These are phyloP conservation scores for Metschnikowia santaceciliae DNA, from an alignment of 805 yeast genomes.

Conservation along the genomic window DNA sequence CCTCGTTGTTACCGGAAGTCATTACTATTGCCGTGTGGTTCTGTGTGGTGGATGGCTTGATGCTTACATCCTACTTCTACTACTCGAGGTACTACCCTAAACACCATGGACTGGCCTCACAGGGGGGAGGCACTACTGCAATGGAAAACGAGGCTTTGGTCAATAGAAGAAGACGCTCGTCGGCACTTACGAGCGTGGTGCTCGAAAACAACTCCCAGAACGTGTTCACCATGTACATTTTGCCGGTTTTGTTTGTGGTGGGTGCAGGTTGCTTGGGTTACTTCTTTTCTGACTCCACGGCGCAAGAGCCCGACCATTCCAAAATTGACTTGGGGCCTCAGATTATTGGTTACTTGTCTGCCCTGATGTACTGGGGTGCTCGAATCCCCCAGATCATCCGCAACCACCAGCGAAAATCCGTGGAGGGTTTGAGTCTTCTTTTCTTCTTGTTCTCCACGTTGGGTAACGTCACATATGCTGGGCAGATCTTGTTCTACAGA, in stretches of 20 bases:
- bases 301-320: slow-evolving; percentile 21
- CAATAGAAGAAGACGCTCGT: slow-evolving; percentile 43
- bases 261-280: slow-evolving; percentile 62
- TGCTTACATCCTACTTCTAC: slow-evolving; percentile 56
- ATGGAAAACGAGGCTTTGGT: slow-evolving; percentile 29
- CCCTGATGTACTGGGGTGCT: slow-evolving; percentile 66
- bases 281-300: slow-evolving; percentile 35
- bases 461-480: slow-evolving; percentile 74
- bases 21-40: slow-evolving; percentile 72
- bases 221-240: slow-evolving; percentile 45
- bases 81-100: slow-evolving; percentile 47
- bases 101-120: slow-evolving; percentile 20
- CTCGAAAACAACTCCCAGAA: slow-evolving; percentile 46
- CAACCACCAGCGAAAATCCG: slow-evolving; percentile 73
- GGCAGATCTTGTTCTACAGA: slow-evolving; percentile 65
- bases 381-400: slow-evolving; percentile 77
- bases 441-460: slow-evolving; percentile 70
- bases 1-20: slow-evolving; percentile 64
- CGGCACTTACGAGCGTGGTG: slow-evolving; percentile 48
- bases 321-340: slow-evolving; percentile 53
- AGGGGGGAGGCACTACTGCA: neutral
- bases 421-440: slow-evolving; percentile 79
- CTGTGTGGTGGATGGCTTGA: slow-evolving; percentile 61
- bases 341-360: slow-evolving; percentile 66
- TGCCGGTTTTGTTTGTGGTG: slow-evolving; percentile 61